Evolutionary conservation across 2,329 filamentous ascomycete genomes (phyloP).

Genomic region (Mariannaea sp.): DNA sequence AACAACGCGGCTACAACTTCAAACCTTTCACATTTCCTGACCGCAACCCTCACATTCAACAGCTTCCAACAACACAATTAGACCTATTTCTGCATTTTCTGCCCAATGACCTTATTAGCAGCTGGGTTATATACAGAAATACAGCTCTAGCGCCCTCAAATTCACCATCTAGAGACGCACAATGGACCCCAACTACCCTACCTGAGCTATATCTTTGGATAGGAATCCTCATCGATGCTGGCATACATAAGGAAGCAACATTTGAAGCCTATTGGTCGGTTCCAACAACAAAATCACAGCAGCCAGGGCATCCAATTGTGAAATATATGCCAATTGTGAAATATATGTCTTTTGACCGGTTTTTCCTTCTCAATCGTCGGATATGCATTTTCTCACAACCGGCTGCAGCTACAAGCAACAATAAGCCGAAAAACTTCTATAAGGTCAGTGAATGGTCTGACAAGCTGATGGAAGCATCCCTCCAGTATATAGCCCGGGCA

Average conservation of each 20-base stretch:
- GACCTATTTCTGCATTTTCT: too few species aligned
- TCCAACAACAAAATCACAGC: too few species aligned
- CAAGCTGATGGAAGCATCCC: too few species aligned
- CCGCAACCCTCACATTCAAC: too few species aligned
- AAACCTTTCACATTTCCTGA: too few species aligned
- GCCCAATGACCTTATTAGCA: too few species aligned
- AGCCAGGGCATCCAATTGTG: slow-evolving; percentile 11
- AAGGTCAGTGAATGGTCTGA: slow-evolving; percentile 10
- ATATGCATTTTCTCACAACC: slow-evolving; percentile 3
- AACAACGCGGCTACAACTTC: too few species aligned
- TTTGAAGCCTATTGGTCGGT: slow-evolving; percentile 19
- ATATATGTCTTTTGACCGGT: slow-evolving; percentile 20
- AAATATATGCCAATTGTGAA: too few species aligned
- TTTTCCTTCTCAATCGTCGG: slow-evolving; percentile 11
- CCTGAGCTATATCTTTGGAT: slow-evolving; percentile 20
- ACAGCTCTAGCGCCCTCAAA: too few species aligned
- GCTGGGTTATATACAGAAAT: too few species aligned
- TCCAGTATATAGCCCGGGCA: slow-evolving; percentile 5
- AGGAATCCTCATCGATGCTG: slow-evolving; percentile 19
- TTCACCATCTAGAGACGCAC: too few species aligned
- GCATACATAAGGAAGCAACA: slow-evolving; percentile 13
- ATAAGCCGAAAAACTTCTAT: background rate
- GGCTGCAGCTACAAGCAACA: background rate
- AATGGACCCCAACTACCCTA: slow-evolving; percentile 9
- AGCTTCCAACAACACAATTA: too few species aligned